Evolutionary conservation across 257 asterid species (phyloP).

Genomic region (Solanum paucissectum): DNA sequence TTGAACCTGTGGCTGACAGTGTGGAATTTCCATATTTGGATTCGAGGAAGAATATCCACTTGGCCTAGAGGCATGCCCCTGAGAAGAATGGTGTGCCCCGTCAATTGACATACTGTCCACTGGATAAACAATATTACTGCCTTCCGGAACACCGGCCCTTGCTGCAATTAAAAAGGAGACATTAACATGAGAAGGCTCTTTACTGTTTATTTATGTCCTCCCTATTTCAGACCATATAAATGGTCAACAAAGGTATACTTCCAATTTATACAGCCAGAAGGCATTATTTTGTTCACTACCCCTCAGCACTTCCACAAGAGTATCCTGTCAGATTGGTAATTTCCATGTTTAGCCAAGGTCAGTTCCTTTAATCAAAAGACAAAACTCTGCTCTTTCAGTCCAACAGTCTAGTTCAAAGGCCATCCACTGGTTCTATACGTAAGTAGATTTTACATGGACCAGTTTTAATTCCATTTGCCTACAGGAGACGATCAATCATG

Average conservation of each 20-base stretch:
- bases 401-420: background rate
- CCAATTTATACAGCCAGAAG: background rate
- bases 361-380: background rate
- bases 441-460: background rate
- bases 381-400: background rate
- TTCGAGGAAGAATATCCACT: slow-evolving; percentile 35
- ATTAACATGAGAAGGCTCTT: background rate
- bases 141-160: slow-evolving; percentile 36
- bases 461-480: background rate
- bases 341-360: background rate
- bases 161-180: slow-evolving; percentile 9
- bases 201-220: background rate
- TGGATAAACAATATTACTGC: slow-evolving; percentile 29
- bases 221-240: background rate
- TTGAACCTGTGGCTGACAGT: slow-evolving; percentile 38
- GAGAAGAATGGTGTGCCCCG: slow-evolving; percentile 39
- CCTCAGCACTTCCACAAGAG: background rate
- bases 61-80: slow-evolving; percentile 41
- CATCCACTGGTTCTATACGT: background rate
- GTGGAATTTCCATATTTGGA: slow-evolving; percentile 33
- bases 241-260: background rate
- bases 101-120: slow-evolving; percentile 30
- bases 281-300: background rate
- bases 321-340: background rate
- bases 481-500: background rate